These are phyloP conservation scores for Myxozyma neglecta DNA, from an alignment of 805 yeast genomes.

Conservation along the genomic window DNA sequence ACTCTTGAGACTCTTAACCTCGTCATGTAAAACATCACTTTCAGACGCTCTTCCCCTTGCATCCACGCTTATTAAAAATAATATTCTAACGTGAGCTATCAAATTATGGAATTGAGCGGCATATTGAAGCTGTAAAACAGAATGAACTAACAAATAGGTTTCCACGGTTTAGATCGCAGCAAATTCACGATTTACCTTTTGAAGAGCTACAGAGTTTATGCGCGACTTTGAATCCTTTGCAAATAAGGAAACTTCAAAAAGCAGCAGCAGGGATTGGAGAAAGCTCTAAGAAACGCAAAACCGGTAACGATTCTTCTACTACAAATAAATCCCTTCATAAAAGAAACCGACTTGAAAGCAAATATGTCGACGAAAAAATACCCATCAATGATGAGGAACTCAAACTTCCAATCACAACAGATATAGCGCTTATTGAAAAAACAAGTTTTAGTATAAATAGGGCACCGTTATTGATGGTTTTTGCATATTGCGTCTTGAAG, in stretches of 20 bases:
- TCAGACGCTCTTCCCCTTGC: constrained; percentile 22
- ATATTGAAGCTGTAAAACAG: not conserved
- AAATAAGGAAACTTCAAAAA: constrained; percentile 8
- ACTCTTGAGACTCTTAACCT: constrained; percentile 18
- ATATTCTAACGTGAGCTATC: constrained; percentile 15
- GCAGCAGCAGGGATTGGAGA: not conserved
- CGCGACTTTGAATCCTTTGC: constrained; percentile 5
- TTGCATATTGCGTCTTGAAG: constrained; percentile 14
- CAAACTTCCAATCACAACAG: constrained; percentile 10
- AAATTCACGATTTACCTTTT: constrained; percentile 2
- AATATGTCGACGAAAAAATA: not conserved
- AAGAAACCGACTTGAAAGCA: constrained; percentile 1
- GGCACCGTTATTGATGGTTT: constrained; percentile 28
- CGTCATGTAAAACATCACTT: constrained; percentile 21
- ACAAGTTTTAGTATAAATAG: constrained; percentile 16
- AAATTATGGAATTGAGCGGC: not conserved
- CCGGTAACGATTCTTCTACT: not conserved
- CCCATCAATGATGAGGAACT: constrained; percentile 11
- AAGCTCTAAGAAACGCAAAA: not conserved
- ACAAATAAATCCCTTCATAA: not conserved
- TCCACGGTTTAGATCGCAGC: constrained; percentile 4
- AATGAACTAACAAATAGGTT: not conserved
- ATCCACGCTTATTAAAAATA: constrained; percentile 13
- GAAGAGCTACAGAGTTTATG: constrained; percentile 19
- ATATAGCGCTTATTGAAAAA: not conserved